Conservation (phyloP, 1,284 basidiomycete genomes). For the Hypsizygus ulmarius region DNA sequence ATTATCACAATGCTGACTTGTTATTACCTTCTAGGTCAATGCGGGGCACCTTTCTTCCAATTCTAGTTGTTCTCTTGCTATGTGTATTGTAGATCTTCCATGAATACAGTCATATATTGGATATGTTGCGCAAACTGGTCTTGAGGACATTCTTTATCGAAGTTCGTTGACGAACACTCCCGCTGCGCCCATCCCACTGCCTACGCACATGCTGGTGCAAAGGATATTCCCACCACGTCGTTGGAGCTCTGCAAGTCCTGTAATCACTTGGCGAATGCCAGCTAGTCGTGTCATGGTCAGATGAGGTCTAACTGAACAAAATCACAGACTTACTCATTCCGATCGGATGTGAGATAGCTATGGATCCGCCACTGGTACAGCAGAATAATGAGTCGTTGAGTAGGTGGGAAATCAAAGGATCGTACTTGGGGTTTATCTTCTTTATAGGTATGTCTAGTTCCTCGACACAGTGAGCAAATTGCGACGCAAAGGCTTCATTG, state of each 20-base stretch:
- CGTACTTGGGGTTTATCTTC: conserved; percentile 85
- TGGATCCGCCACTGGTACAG: conserved; percentile 72
- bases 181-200: conserved; percentile 87
- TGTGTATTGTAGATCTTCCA: too few relatives aligned
- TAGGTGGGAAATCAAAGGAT: conserved; percentile 1
- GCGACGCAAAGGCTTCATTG: conserved; percentile 82
- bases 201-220: conserved; percentile 88
- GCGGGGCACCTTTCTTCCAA: background rate
- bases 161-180: conserved; percentile 79
- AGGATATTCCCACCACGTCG: conserved; percentile 64
- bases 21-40: conserved; percentile 5
- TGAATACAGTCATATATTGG: too few relatives aligned
- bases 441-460: conserved; percentile 76
- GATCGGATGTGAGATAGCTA: conserved; percentile 78
- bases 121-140: too few relatives aligned
- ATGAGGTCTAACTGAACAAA: background rate
- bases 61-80: background rate
- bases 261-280: conserved; percentile 82
- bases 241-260: conserved; percentile 77
- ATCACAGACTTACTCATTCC: conserved; percentile 66
- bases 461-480: conserved; percentile 80
- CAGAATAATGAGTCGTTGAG: conserved; percentile 8
- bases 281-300: conserved; percentile 40
- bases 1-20: conserved; percentile 5
- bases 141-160: too few relatives aligned